Base-by-base conservation (phyloP, 106 monocot species). In the Acorus gramineus region DNA sequence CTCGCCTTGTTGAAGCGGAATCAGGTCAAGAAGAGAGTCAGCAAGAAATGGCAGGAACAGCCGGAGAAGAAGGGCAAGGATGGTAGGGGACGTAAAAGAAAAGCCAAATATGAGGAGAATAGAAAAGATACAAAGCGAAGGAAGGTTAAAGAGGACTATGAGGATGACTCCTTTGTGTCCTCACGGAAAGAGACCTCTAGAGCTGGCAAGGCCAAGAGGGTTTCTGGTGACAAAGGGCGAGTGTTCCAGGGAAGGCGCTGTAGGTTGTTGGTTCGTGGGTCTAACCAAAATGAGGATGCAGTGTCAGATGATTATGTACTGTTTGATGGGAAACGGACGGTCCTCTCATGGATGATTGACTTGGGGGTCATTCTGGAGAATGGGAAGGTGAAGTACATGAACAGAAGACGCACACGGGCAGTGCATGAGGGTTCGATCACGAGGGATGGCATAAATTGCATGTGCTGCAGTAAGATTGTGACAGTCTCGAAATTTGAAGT, bases 291-390 rank as follows among this genome's bases (percentile, higher is more conserved):
- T 6, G 44, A 55, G 13, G 78, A 74, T 63, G 59, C 61, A 59
- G 68, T 61, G 14, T 44, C 9, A 57, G 68, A 78, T 70, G 67
- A 55, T 69, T 87, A 82, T 66, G 71, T 72, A 61, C 84, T 76
- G 5, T 93, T 85, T 82, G 42, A 49, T 58, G 75, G 82, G 64
- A 87, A 84, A 57, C 66, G 88, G 4, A 85, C 88, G 9, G 57
- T 85, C 61, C 66, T 93, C 14, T 77, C 88, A 55, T 93, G 93
- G 93, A 62, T 93, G 75, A 83, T 93, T 47, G 93, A 93, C 74
- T 62, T 80, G 11, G 85, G 84, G 13, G 52, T 80, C 5, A 4
- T 59, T 57, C 45, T 45, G 68, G 52, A 47, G 61, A 53, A 42
- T 59, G 44, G 42, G 12, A 9, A 50, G 2, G 5, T 60, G 3